Evolutionary conservation across 805 yeast species (phyloP).

Genomic region (Yamadazyma kitorensis): DNA sequence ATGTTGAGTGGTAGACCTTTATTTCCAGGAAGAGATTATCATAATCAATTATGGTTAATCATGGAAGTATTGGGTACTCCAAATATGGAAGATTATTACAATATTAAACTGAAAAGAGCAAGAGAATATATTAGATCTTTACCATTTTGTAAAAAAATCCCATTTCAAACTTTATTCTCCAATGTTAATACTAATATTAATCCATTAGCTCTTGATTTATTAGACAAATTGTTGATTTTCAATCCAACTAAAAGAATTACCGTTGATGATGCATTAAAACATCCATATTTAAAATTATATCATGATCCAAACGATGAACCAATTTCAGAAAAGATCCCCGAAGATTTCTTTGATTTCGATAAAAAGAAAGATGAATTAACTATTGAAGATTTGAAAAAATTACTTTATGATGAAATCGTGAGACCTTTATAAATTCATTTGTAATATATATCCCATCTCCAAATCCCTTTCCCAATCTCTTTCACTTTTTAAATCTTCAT

Average conservation of each 20-base stretch:
- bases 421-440: constrained; percentile 33
- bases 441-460: neutral
- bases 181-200: constrained; percentile 25
- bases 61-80: constrained; percentile 90
- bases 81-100: constrained; percentile 67
- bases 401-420: constrained; percentile 82
- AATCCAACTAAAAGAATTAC: constrained; percentile 72
- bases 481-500: no score
- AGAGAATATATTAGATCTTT: constrained; percentile 81
- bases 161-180: constrained; percentile 50
- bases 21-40: constrained; percentile 93
- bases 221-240: constrained; percentile 61
- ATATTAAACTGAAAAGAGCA: constrained; percentile 78
- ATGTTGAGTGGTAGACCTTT: constrained; percentile 81
- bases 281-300: constrained; percentile 85
- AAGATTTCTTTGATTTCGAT: constrained; percentile 88
- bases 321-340: constrained; percentile 73
- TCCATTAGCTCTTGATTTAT: constrained; percentile 54
- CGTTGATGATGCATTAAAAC: constrained; percentile 73
- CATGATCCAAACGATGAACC: constrained; percentile 97
- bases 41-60: constrained; percentile 82
- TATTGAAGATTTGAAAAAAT: constrained; percentile 68
- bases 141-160: constrained; percentile 65
- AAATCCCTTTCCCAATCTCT: no score
- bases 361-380: constrained; percentile 74